Percentiles rank a stretch among this genome's conserved stretches.
phyloP scores from a whole-genome alignment of 2,329 filamentous ascomycete species.

The Penicillium brevicompactum region DNA sequence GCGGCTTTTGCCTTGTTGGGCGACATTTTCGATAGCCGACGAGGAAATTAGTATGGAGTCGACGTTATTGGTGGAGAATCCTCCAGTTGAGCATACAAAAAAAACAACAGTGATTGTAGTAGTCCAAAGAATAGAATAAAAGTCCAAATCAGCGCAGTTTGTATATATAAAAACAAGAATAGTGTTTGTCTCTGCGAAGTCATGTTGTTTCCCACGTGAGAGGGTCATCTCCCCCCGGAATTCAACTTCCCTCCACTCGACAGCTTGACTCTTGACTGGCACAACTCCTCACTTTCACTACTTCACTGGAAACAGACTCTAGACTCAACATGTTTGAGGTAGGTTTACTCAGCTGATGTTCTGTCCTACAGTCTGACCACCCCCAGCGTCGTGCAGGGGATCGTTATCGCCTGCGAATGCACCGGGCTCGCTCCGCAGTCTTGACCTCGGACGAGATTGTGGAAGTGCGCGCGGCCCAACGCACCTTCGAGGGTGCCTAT shows the following conservation, averaged over 20 bases:
- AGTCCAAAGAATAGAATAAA: too few relatives aligned
- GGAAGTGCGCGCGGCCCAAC: conserved; percentile 90
- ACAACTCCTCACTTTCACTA: too few relatives aligned
- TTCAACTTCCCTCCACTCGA: not conserved
- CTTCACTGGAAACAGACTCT: not conserved
- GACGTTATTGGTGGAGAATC: conserved; percentile 24
- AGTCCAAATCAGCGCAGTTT: too few relatives aligned
- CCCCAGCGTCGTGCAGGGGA: conserved; percentile 67
- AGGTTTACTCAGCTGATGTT: not conserved
- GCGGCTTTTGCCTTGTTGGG: conserved; percentile 8
- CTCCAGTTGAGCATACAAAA: too few relatives aligned
- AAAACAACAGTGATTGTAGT: too few relatives aligned
- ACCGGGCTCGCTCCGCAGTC: conserved; percentile 80
- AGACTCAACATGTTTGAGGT: not conserved
- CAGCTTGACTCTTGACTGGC: not conserved
- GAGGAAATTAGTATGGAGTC: conserved; percentile 5
- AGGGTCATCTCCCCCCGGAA: not conserved
- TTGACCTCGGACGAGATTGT: conserved; percentile 84
- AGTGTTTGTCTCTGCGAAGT: not conserved
- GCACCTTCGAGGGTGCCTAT: conserved; percentile 97
- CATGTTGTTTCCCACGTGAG: not conserved
- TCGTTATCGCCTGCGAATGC: conserved; percentile 75
- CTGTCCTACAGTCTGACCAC: conserved; percentile 15
- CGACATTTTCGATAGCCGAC: conserved; percentile 26
- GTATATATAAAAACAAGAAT: too few relatives aligned